Percentiles rank a stretch among this genome's conserved stretches.
Conservation (phyloP, 768 basidiomycete genomes). For the Paxillus involutus region DNA sequence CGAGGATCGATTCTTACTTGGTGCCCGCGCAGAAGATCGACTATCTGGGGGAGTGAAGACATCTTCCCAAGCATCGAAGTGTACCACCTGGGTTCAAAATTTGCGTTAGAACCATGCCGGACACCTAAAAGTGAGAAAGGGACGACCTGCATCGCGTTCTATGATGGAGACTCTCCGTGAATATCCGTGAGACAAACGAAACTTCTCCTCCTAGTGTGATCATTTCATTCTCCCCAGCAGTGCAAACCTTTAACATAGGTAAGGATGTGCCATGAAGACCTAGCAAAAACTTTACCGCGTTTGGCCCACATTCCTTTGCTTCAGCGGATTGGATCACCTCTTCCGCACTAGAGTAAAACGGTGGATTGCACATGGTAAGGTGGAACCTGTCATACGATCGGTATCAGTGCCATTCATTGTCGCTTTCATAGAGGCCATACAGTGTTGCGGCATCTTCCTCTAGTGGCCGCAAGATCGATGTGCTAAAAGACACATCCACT, state of each 20-base stretch:
- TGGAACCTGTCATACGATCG: slow-evolving; percentile 44
- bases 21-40: slow-evolving; percentile 48
- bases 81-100: slow-evolving; percentile 61
- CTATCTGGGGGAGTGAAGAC: slow-evolving; percentile 65
- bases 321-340: slow-evolving; percentile 63
- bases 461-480: slow-evolving; percentile 43
- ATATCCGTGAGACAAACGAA: slow-evolving; percentile 73
- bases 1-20: slow-evolving; percentile 34
- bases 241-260: slow-evolving; percentile 61
- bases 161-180: slow-evolving; percentile 64
- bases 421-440: slow-evolving; percentile 1
- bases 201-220: slow-evolving; percentile 87
- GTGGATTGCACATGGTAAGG: slow-evolving; percentile 95
- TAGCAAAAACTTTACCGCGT: slow-evolving; percentile 52
- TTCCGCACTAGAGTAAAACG: slow-evolving; percentile 79
- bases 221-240: slow-evolving; percentile 86
- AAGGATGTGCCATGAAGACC: background rate
- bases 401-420: background rate
- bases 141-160: slow-evolving; percentile 57
- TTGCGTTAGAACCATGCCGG: background rate
- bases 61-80: slow-evolving; percentile 91
- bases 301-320: slow-evolving; percentile 65
- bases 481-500: slow-evolving; percentile 33
- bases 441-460: slow-evolving; percentile 6
- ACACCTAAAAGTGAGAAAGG: background rate